Base-by-base conservation (phyloP, 129 eudicot species). In the Deinandra increscens region DNA sequence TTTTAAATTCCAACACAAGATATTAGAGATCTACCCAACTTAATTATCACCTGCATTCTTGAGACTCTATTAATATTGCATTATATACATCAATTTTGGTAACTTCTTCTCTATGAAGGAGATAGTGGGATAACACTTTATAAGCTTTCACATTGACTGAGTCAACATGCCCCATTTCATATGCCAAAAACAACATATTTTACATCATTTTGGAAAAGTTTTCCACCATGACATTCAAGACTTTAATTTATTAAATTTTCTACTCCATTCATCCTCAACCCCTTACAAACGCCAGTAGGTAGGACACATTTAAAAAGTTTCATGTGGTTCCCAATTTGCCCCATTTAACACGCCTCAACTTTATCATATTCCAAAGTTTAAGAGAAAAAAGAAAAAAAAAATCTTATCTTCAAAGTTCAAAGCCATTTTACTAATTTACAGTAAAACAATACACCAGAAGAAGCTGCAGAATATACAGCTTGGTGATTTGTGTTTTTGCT, bases 261-360 rank as follows among this genome's bases (percentile, higher is more conserved):
- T 34, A 48, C 61, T 68, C 61, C 63, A 51, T 69, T 19, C 48
- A 69, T 34, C 38, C 49, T 51, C 51, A 51, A 51, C 75, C 55
- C 75, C 54, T 70, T 39, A 22, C 42, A 70, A 70, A 55, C 65
- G 53, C 42, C 29, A 56, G 23, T 55, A 7, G 4, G 33, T 9
- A 7, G 48, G 3, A 50, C 29, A 13, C 54, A 69, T 10, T 4
- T 41, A 5, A 56, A 46, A 42, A 70, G 17, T 56, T 55, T 20
- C 53, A 22, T 37, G 66, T 70, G 63, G 41, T 23, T 70, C 54
- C 65, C 14, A 9, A 20, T 55, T 55, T 20, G 22, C 45, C 39
- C 41, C 53, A 37, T 20, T 0, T 20, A 53, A 69, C 41, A 49
- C 61, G 74, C 37, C 7, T 54, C 20, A 4, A 12, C 15, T 38